Base-by-base conservation (phyloP, 345 rosid genomes). In the Salix viminalis region DNA sequence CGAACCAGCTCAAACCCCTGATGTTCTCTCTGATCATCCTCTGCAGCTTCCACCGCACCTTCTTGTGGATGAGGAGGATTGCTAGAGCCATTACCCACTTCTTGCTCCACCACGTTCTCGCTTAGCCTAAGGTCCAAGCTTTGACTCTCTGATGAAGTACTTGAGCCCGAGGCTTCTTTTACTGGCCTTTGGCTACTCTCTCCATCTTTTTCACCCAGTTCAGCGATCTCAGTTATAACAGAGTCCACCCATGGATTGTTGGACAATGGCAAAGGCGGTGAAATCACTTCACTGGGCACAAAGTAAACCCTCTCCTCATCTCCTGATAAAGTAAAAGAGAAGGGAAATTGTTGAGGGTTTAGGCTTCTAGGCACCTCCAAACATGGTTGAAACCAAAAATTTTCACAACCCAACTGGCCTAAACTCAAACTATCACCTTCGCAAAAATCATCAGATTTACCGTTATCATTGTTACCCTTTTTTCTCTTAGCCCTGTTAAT, bases 171-270 rank as follows among this genome's bases (percentile, higher is more conserved):
- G 66, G 89, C 89, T 84, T 96, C 97, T 75, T 80, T 89, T 42
- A 70, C 90, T 1, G 85, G 86, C 80, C 88, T 84, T 26, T 79
- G 92, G 79, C 88, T 87, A 74, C 91, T 84, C 79, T 89, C 91
- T 28, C 76, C 87, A 1, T 84, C 94, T 72, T 90, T 90, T 68
- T 88, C 97, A 0, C 94, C 95, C 1, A 90, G 37, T 34, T 89
- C 91, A 62, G 94, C 85, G 83, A 95, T 87, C 87, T 90, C 90
- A 1, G 90, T 91, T 48, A 94, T 85, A 5, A 86, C 87, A 37
- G 97, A 93, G 61, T 89, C 90, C 70, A 87, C 82, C 97, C 98
- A 96, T 65, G 93, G 96, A 81, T 84, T 91, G 86, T 84, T 86
- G 21, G 90, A 87, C 82, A 79, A 75, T 7, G 87, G 96, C 82